Conservation (phyloP, 2,329 filamentous ascomycete genomes). For the Fusarium robinianum region DNA sequence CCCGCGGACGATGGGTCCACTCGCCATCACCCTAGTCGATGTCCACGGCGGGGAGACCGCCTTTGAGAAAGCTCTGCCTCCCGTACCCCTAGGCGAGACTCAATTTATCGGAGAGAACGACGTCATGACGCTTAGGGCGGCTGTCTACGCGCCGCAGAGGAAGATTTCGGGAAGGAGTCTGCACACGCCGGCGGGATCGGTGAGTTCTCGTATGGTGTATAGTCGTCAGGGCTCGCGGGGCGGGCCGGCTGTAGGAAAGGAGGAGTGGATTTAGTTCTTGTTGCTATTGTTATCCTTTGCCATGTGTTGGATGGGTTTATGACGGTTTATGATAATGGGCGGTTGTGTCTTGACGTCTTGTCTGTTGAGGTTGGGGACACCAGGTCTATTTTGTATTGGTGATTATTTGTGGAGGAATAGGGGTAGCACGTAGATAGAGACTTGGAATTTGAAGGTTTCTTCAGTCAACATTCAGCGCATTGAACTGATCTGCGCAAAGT, state of each 20-base stretch:
- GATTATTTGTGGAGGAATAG: no score
- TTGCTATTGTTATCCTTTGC: not conserved
- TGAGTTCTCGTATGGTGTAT: slow-evolving; percentile 25
- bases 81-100: slow-evolving; percentile 40
- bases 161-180: slow-evolving; percentile 20
- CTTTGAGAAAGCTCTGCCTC: slow-evolving; percentile 38
- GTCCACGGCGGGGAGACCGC: slow-evolving; percentile 31
- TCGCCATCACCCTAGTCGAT: slow-evolving; percentile 35
- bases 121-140: slow-evolving; percentile 52
- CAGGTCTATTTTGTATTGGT: no score
- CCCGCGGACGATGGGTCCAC: slow-evolving; percentile 31
- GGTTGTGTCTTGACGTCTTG: not conserved
- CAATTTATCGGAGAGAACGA: slow-evolving; percentile 33
- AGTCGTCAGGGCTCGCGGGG: slow-evolving; percentile 13
- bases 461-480: no score
- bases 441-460: no score
- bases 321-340: not conserved
- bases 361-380: not conserved
- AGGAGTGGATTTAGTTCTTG: slow-evolving; percentile 15
- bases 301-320: not conserved
- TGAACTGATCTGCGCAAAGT: no score
- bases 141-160: slow-evolving; percentile 54
- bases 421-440: no score
- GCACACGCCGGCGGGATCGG: slow-evolving; percentile 23
- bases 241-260: slow-evolving; percentile 10